phyloP scores from a whole-genome alignment of 1,284 basidiomycete species.

The Phenoliferia sp. region DNA sequence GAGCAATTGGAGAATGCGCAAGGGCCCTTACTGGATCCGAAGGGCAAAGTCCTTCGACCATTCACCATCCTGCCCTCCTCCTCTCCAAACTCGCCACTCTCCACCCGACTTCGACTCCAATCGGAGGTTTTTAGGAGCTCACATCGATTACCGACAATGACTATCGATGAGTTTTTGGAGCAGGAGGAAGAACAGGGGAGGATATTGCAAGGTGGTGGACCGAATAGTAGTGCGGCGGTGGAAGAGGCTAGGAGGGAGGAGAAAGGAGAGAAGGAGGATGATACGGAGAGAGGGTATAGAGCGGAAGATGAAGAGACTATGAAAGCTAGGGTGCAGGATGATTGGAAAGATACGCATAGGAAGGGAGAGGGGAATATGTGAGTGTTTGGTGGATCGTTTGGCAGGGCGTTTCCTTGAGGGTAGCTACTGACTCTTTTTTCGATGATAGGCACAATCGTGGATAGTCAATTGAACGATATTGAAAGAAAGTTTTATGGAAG shows the following conservation, averaged over 20 bases:
- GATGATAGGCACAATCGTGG: constrained; percentile 1
- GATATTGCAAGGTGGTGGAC: constrained; percentile 36
- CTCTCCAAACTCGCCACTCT: constrained; percentile 43
- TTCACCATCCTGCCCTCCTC: constrained; percentile 84
- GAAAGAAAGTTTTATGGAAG: too few species aligned
- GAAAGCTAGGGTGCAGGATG: constrained; percentile 34
- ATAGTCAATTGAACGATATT: too few species aligned
- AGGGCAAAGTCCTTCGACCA: constrained; percentile 67
- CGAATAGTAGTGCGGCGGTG: constrained; percentile 27
- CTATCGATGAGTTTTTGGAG: constrained; percentile 89
- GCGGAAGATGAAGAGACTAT: constrained; percentile 21
- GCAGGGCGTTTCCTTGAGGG: not conserved
- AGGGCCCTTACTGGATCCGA: constrained; percentile 65
- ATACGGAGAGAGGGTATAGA: constrained; percentile 30
- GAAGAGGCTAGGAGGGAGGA: constrained; percentile 30
- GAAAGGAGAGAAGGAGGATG: constrained; percentile 30
- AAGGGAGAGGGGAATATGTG: constrained; percentile 38
- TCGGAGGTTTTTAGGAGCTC: constrained; percentile 77
- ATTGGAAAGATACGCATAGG: constrained; percentile 33
- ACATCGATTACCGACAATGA: constrained; percentile 91
- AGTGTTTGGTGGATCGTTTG: too few species aligned
- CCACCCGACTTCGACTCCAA: constrained; percentile 59
- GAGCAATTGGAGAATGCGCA: constrained; percentile 50
- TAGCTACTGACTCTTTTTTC: not conserved
- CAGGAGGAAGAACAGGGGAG: constrained; percentile 56